Conservation (phyloP, 768 basidiomycete genomes). For the Pulveroboletus ravenelii region DNA sequence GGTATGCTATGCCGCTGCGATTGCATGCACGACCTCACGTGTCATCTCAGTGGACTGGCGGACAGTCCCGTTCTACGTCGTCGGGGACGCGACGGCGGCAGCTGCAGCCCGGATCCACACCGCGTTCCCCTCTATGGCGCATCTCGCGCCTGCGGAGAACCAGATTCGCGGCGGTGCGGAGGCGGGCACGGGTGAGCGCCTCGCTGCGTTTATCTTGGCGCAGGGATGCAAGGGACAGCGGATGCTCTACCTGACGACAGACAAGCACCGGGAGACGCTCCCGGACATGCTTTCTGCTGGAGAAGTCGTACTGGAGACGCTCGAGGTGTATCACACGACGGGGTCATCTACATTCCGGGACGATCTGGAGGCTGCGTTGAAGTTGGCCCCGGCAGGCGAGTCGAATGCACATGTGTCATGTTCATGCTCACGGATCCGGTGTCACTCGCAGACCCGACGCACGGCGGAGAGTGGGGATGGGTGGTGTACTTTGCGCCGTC, state of each 20-base stretch:
- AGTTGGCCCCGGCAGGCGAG: constrained; percentile 23
- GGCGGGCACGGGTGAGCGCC: constrained; percentile 63
- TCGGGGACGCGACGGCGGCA: constrained; percentile 61
- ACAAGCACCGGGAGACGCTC: constrained; percentile 78
- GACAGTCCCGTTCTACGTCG: constrained; percentile 68
- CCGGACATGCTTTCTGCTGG: constrained; percentile 43
- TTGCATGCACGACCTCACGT: not conserved
- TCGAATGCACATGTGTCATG: not conserved
- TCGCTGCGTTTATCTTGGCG: constrained; percentile 58
- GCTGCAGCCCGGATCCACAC: constrained; percentile 33
- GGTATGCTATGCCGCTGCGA: constrained; percentile 8
- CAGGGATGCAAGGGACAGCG: constrained; percentile 22
- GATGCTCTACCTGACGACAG: constrained; percentile 77
- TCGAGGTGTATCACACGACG: constrained; percentile 71
- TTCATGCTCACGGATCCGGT: not conserved
- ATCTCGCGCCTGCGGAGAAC: constrained; percentile 25
- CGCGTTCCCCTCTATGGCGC: constrained; percentile 35
- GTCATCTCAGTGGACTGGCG: constrained; percentile 43
- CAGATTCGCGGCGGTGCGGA: constrained; percentile 41
- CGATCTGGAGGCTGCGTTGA: constrained; percentile 36
- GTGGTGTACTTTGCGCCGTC: constrained; percentile 76
- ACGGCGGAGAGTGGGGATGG: constrained; percentile 46
- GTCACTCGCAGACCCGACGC: not conserved
- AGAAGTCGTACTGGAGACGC: constrained; percentile 40
- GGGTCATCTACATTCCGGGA: constrained; percentile 48